Conservation (phyloP, 352 stramenopile species). For the Thalassiosira exigua region DNA sequence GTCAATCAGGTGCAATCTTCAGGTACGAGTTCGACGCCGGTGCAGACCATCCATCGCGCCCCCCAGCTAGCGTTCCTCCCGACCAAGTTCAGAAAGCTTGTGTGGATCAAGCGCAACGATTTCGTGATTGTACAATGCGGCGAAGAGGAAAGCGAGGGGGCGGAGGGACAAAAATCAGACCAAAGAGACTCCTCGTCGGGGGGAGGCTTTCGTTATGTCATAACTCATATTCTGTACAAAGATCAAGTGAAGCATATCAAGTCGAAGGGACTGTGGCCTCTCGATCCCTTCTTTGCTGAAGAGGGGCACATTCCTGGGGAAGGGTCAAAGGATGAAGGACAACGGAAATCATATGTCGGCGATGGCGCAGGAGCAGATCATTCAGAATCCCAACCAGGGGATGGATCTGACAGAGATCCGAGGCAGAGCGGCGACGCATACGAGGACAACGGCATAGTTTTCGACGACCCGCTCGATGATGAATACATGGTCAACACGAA, state of each 20-base stretch:
- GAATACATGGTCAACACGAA: conserved; percentile 87
- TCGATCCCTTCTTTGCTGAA: conserved; percentile 67
- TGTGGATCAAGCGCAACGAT: conserved; percentile 98
- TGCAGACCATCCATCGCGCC: conserved; percentile 16
- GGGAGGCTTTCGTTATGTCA: conserved; percentile 73
- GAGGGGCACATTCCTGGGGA: conserved; percentile 10
- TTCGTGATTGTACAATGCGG: conserved; percentile 92
- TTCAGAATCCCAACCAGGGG: conserved; percentile 10
- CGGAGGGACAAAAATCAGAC: conserved; percentile 22
- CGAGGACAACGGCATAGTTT: conserved; percentile 81
- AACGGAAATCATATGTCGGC: conserved; percentile 23
- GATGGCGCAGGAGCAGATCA: conserved; percentile 19
- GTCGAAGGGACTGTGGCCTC: conserved; percentile 91
- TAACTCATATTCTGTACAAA: conserved; percentile 97
- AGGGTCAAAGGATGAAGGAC: conserved; percentile 11
- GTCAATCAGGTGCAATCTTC: neutral
- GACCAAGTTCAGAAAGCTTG: conserved; percentile 98
- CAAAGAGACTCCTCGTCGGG: conserved; percentile 17
- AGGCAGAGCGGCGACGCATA: conserved; percentile 29
- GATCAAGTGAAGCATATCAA: conserved; percentile 98
- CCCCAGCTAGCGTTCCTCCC: conserved; percentile 92
- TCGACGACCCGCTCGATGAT: conserved; percentile 66
- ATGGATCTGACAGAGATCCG: conserved; percentile 18
- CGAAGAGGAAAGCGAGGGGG: conserved; percentile 50
- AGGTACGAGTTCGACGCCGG: neutral